phyloP scores from a whole-genome alignment of 345 rosid species.

The Heritiera fomes region DNA sequence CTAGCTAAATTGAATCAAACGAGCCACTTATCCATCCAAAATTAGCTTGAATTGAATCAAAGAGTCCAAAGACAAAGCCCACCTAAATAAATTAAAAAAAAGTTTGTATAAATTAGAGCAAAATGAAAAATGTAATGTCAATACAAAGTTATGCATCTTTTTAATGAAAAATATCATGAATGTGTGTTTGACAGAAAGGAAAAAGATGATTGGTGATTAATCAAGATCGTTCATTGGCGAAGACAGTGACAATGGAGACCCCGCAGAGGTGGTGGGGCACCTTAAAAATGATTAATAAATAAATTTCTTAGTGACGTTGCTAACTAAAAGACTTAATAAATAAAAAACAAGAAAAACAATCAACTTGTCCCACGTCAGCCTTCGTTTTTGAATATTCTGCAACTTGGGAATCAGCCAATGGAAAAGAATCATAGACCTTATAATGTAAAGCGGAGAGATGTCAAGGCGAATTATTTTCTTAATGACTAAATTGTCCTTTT shows the following conservation, averaged over 20 bases:
- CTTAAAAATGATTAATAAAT: background rate
- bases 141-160: too few relatives aligned
- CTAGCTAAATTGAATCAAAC: too few relatives aligned
- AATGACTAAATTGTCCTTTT: background rate
- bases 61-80: too few relatives aligned
- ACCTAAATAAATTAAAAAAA: too few relatives aligned
- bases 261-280: background rate
- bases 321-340: background rate
- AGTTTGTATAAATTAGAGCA: too few relatives aligned
- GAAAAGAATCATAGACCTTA: background rate
- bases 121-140: too few relatives aligned
- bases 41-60: too few relatives aligned
- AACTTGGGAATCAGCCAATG: slow-evolving; percentile 4
- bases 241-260: background rate
- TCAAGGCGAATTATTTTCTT: background rate
- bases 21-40: too few relatives aligned
- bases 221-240: background rate
- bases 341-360: background rate
- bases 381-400: background rate
- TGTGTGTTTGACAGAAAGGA: background rate
- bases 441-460: background rate
- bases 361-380: background rate
- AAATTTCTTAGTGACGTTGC: background rate
- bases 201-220: background rate
- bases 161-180: background rate